Conservation (phyloP, 495 filamentous ascomycete genomes). For the Lasiosphaeris hirsuta region DNA sequence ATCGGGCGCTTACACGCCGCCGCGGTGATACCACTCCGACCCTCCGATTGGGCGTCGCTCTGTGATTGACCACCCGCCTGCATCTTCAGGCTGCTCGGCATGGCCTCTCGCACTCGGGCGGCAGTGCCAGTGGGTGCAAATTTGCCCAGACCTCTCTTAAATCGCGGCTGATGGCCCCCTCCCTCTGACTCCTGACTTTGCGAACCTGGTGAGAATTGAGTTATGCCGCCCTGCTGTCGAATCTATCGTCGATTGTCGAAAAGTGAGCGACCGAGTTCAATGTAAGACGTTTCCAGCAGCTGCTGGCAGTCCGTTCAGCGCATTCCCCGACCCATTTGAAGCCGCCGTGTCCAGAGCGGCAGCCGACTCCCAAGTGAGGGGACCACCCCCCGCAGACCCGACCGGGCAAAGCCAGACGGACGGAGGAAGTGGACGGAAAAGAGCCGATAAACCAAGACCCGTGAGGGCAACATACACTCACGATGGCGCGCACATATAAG, state of each 20-base stretch:
- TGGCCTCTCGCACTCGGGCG: constrained; percentile 21
- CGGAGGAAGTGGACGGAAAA: background rate
- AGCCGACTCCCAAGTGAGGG: background rate
- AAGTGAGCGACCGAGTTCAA: background rate
- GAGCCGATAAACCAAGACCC: background rate
- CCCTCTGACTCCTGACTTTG: background rate
- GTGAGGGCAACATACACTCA: constrained; percentile 7
- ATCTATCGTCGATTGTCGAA: background rate
- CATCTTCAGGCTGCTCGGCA: constrained; percentile 28
- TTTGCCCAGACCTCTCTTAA: constrained; percentile 11
- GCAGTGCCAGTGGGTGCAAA: constrained; percentile 14
- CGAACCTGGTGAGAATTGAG: constrained; percentile 1
- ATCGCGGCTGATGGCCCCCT: constrained; percentile 11
- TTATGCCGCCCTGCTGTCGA: constrained; percentile 4
- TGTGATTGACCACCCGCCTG: constrained; percentile 30
- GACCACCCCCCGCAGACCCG: background rate
- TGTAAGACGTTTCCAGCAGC: constrained; percentile 7
- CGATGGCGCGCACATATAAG: constrained; percentile 38
- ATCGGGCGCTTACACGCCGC: constrained; percentile 28
- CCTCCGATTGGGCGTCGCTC: constrained; percentile 26
- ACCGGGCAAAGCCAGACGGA: background rate
- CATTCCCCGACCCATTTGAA: background rate
- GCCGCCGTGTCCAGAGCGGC: too few species aligned
- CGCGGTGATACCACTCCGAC: constrained; percentile 5
- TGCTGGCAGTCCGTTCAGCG: background rate